These are phyloP conservation scores for Plantago elongata DNA, from an alignment of 257 asterid species.

Conservation along the genomic window DNA sequence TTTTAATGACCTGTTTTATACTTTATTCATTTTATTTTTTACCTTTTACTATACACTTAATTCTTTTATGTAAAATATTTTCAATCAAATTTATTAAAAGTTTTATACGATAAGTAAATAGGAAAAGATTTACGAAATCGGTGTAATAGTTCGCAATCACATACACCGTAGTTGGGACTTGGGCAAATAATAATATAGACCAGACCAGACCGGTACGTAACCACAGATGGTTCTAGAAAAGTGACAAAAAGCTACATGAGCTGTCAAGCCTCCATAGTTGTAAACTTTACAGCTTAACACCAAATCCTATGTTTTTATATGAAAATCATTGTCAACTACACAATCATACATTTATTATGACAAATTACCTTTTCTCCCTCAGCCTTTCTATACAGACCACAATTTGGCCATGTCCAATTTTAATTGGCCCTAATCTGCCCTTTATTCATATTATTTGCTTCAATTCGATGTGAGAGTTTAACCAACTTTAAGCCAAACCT, in stretches of 20 bases:
- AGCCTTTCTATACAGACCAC: not conserved
- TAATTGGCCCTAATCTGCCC: not conserved
- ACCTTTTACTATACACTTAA: too few relatives aligned
- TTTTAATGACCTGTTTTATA: too few relatives aligned
- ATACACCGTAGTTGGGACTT: too few relatives aligned
- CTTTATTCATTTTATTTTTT: too few relatives aligned
- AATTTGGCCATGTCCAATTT: not conserved
- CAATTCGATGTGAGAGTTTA: not conserved
- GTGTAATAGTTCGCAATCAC: too few relatives aligned
- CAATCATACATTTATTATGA: not conserved
- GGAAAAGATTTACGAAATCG: too few relatives aligned
- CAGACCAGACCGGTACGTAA: too few relatives aligned
- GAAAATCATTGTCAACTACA: constrained; percentile 10
- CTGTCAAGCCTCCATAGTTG: not conserved
- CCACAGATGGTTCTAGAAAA: constrained; percentile 1
- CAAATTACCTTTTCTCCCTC: not conserved
- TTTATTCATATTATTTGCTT: not conserved
- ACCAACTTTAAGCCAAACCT: too few relatives aligned
- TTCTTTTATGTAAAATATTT: too few relatives aligned
- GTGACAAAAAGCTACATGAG: constrained; percentile 1
- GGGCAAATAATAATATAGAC: too few relatives aligned
- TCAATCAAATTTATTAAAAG: too few relatives aligned
- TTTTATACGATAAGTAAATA: too few relatives aligned
- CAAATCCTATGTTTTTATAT: not conserved
- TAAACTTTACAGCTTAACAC: not conserved